Evolutionary conservation across 495 filamentous ascomycete species (phyloP), one percentile per base, ranked within the genome.

Genomic region (Penicillium taxi): DNA sequence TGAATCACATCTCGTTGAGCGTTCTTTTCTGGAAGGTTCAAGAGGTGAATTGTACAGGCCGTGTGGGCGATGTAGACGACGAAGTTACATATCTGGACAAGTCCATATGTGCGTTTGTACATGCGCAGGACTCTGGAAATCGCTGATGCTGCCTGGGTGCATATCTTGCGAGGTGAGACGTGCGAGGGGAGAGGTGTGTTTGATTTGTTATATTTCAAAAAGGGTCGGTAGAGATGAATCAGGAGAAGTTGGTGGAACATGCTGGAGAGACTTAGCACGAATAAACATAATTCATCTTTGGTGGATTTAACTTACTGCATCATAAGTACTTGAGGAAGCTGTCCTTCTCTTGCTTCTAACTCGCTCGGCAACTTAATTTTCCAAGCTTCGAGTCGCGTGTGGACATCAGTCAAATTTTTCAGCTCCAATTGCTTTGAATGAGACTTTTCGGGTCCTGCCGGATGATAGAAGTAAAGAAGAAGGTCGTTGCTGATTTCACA

Each of bases 211-310:
- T 95, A 96, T 58, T 89, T 93, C 23, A 98, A 73, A 57, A 98
- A 98, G 1, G 91, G 90, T 4, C 91, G 85, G 66, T 94, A 98
- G 6, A 96, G 79, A 48, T 98, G 93, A 42, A 98, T 96, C 53
- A 90, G 91, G 24, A 96, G 82, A 2, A 95, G 73, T 50, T 96
- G 89, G 57, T 87, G 93, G 59, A 96, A 90, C 91, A 96, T 96
- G 66, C 88, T 94, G 45, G 13, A 3, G 34, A 19, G 24, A 20
- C 0, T 71, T 29, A 74, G 63, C 45, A 37, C n/a, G 43, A 13
- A 11, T 9, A 13, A 11, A 26, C 0, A 8, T 14, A 20, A 22
- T 8, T 20, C 3, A n/a, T 14, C 9, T 2, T 16, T 9, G 9
- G 5, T 21, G 7, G 0, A 20, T 22, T 6, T 14, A 24, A 74